Conservation (phyloP, 2,329 filamentous ascomycete species). For the Trichophyton mentagrophytes region DNA sequence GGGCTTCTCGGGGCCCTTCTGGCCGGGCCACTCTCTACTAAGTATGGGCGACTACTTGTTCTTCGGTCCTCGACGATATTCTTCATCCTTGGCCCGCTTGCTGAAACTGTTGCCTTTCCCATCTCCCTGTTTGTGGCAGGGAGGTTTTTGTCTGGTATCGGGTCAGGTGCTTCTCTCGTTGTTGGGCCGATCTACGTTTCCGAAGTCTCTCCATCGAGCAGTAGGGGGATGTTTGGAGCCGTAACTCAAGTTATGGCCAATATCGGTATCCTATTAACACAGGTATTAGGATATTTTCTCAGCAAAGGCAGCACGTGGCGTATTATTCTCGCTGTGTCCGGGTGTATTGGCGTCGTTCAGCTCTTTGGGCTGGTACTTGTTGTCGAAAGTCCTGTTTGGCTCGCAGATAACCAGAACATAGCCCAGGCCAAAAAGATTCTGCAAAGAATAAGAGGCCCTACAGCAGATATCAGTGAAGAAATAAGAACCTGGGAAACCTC, state of each 20-base stretch:
- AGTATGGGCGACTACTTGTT: slow-evolving; percentile 58
- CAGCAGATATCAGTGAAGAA: slow-evolving; percentile 60
- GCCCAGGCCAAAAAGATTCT: slow-evolving; percentile 53
- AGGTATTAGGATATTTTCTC: slow-evolving; percentile 75
- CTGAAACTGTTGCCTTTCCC: slow-evolving; percentile 59
- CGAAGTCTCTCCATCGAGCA: slow-evolving; percentile 65
- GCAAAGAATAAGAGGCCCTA: slow-evolving; percentile 60
- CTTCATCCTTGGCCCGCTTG: slow-evolving; percentile 60
- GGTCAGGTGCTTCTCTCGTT: slow-evolving; percentile 78
- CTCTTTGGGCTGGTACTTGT: slow-evolving; percentile 59
- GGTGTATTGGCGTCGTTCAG: slow-evolving; percentile 55
- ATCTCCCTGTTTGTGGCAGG: slow-evolving; percentile 59
- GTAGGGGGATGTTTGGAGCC: slow-evolving; percentile 64
- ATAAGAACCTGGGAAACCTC: slow-evolving; percentile 46
- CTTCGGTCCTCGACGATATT: slow-evolving; percentile 68
- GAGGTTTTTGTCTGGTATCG: slow-evolving; percentile 66
- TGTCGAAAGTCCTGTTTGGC: slow-evolving; percentile 79
- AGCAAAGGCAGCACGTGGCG: slow-evolving; percentile 72
- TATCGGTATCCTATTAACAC: slow-evolving; percentile 70
- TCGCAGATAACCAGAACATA: slow-evolving; percentile 53
- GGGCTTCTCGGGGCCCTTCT: slow-evolving; percentile 71
- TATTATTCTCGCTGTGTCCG: slow-evolving; percentile 63
- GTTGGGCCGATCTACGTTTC: slow-evolving; percentile 91
- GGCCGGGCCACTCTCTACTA: slow-evolving; percentile 66
- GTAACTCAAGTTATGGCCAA: slow-evolving; percentile 92